These are phyloP conservation scores for Saxophila tyrrhenica DNA, from an alignment of 495 filamentous ascomycete species.

Conservation along the genomic window DNA sequence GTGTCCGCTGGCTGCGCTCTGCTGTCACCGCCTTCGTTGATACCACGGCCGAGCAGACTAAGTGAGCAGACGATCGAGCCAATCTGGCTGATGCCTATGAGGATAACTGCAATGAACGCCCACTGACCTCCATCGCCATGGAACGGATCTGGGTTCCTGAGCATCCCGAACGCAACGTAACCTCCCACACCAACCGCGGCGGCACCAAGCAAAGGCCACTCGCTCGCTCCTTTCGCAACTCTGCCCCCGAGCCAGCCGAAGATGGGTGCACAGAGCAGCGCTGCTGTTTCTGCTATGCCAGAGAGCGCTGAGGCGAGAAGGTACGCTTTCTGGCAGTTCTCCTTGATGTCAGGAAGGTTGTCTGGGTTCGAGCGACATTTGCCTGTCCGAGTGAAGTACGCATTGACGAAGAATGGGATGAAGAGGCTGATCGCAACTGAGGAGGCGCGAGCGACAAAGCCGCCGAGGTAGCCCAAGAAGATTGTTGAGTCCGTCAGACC, in stretches of 20 bases:
- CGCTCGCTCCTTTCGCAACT: conserved; percentile 43
- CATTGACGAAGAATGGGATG: conserved; percentile 82
- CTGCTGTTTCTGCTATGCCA: conserved; percentile 76
- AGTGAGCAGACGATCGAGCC: conserved; percentile 90
- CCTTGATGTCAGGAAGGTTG: conserved; percentile 52
- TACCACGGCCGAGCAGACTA: conserved; percentile 67
- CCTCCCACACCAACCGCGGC: conserved; percentile 61
- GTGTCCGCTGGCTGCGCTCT: neutral
- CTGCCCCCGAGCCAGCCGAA: conserved; percentile 71
- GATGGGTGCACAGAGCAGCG: conserved; percentile 69
- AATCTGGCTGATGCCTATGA: conserved; percentile 85
- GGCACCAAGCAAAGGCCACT: conserved; percentile 61
- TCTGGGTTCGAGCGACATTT: conserved; percentile 52
- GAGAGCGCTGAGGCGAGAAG: conserved; percentile 72
- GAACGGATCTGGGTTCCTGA: conserved; percentile 59
- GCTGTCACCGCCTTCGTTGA: conserved; percentile 34
- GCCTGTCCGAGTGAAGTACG: conserved; percentile 73
- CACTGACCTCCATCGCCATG: conserved; percentile 48
- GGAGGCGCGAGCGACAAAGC: conserved; percentile 91
- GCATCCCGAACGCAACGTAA: conserved; percentile 58
- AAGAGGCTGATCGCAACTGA: conserved; percentile 91
- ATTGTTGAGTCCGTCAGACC: conserved; percentile 67
- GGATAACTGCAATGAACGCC: conserved; percentile 63
- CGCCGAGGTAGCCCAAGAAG: conserved; percentile 78
- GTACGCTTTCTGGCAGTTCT: conserved; percentile 73